Conservation (phyloP, 2,329 filamentous ascomycete genomes). For the Nigrospora osmanthi region DNA sequence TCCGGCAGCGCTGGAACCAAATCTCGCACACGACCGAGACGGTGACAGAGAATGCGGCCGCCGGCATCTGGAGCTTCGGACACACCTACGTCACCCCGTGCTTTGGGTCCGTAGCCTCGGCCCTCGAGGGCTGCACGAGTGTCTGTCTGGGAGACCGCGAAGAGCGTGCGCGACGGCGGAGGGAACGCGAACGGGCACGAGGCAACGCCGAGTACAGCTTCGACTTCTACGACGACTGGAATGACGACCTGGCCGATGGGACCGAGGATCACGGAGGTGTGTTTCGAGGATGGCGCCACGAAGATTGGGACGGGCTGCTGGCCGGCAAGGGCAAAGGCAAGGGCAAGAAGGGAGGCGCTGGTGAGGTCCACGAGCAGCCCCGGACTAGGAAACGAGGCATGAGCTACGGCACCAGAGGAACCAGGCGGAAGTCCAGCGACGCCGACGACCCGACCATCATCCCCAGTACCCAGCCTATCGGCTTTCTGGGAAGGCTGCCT, state of each 20-base stretch:
- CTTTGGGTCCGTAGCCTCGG: conserved; percentile 56
- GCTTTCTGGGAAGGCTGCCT: conserved; percentile 75
- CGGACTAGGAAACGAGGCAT: conserved; percentile 60
- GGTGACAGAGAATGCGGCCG: conserved; percentile 86
- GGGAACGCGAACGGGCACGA: conserved; percentile 52
- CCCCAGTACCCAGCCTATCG: conserved; percentile 75
- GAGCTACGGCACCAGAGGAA: conserved; percentile 74
- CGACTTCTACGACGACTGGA: conserved; percentile 98
- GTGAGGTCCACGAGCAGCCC: conserved; percentile 42
- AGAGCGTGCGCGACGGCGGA: conserved; percentile 61
- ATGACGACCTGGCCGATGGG: conserved; percentile 44
- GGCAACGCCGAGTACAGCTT: conserved; percentile 76
- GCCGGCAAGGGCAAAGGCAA: conserved; percentile 44
- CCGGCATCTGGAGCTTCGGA: conserved; percentile 80
- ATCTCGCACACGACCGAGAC: conserved; percentile 85
- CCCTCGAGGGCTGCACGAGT: conserved; percentile 64
- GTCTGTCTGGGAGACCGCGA: conserved; percentile 66
- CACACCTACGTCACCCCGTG: conserved; percentile 82
- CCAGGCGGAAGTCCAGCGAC: conserved; percentile 36
- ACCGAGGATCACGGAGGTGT: conserved; percentile 48
- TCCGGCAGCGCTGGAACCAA: conserved; percentile 90
- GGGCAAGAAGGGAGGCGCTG: conserved; percentile 43
- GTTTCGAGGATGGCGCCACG: conserved; percentile 66
- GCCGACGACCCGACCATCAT: conserved; percentile 82
- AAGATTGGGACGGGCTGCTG: conserved; percentile 78